Evolutionary conservation across 129 eudicot genomes (phyloP).

Genomic region (Flaveria linearis): DNA sequence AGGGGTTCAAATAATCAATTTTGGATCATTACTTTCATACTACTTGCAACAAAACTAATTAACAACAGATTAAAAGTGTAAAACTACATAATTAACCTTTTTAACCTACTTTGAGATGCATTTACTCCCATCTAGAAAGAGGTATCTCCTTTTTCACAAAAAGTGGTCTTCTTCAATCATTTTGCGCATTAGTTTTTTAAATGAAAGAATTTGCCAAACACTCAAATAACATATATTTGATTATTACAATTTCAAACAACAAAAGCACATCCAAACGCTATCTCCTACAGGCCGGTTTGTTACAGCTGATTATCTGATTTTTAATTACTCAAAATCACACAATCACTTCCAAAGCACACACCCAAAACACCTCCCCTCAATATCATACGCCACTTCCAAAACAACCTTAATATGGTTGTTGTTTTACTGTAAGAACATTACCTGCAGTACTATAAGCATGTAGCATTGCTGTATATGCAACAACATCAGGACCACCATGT

Average conservation of each 20-base stretch:
- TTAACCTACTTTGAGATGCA: not conserved
- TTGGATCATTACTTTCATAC: too few species aligned
- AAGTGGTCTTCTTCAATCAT: not conserved
- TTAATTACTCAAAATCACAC: not conserved
- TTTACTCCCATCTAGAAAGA: not conserved
- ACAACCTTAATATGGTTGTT: not conserved
- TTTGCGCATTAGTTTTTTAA: not conserved
- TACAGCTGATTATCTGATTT: constrained; percentile 1
- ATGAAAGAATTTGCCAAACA: not conserved
- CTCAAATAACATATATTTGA: not conserved
- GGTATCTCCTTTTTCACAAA: not conserved
- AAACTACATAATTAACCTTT: not conserved
- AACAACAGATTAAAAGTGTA: too few species aligned
- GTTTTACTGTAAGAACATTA: constrained; percentile 30
- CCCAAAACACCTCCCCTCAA: not conserved
- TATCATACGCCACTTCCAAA: constrained; percentile 3
- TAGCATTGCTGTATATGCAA: constrained; percentile 84
- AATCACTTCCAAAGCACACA: not conserved
- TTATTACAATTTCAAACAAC: not conserved
- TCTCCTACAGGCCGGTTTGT: not conserved
- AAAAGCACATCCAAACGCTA: not conserved
- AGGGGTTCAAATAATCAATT: too few species aligned
- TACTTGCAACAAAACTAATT: too few species aligned
- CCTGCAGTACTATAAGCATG: constrained; percentile 77
- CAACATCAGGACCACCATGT: constrained; percentile 69